Evolutionary conservation across 345 rosid genomes (phyloP).

Genomic region (Combretum micranthum): DNA sequence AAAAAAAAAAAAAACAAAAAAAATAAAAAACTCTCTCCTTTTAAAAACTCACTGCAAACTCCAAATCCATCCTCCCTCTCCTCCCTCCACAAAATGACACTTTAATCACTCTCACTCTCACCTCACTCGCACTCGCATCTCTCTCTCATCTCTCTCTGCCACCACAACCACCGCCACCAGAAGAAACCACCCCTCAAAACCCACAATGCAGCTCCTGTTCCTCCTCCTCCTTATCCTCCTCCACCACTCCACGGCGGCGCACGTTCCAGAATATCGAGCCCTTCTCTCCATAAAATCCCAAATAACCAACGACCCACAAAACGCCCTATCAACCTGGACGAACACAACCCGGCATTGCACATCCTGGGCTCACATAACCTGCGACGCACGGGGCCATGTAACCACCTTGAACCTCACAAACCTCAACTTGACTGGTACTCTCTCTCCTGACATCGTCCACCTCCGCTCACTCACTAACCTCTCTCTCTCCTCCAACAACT

Average conservation of each 20-base stretch:
- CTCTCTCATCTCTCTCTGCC: constrained; percentile 5
- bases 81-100: too few species aligned
- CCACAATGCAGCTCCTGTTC: constrained; percentile 36
- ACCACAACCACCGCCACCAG: constrained; percentile 3
- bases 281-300: constrained; percentile 74
- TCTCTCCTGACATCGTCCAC: constrained; percentile 50
- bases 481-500: constrained; percentile 45
- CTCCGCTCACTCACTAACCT: constrained; percentile 58
- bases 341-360: constrained; percentile 40
- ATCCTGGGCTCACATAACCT: constrained; percentile 54
- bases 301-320: constrained; percentile 45
- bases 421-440: constrained; percentile 54
- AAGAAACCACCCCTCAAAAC: not conserved
- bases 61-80: too few species aligned
- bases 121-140: constrained; percentile 5
- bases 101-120: too few species aligned
- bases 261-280: constrained; percentile 56
- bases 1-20: too few species aligned
- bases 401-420: constrained; percentile 51
- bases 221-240: constrained; percentile 34
- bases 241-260: constrained; percentile 25
- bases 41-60: too few species aligned
- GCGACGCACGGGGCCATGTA: constrained; percentile 68
- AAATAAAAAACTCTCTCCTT: too few species aligned
- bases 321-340: constrained; percentile 65